Evolutionary conservation across 2,329 filamentous ascomycete genomes (phyloP), one percentile per base, ranked within the genome.

Genomic region (Beauveria caledonica): DNA sequence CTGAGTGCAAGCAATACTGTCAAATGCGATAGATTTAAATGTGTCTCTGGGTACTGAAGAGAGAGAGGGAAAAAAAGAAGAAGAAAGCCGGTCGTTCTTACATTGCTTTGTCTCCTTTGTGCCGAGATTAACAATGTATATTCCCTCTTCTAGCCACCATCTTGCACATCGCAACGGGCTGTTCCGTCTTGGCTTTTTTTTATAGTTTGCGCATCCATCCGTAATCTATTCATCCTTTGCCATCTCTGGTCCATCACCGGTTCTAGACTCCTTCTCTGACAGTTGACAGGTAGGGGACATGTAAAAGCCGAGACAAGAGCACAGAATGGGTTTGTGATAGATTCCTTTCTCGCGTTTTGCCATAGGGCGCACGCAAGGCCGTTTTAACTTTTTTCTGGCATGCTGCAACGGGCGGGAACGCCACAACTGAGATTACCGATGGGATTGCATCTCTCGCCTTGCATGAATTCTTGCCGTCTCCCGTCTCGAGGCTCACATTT

Each of bases 121-220:
- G 36, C 51, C 51, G 25, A 57, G 54, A 57, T 57, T 57, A 44
- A 39, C 54, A 15, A n/a, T 25, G 39, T 27, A 17, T 23, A 40
- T 57, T 57, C 54, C 54, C 54, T 33, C 27, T 57, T 40, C 33
- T 39, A 49, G 54, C 54, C 54, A 57, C 15, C 54, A 57, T 49
- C 44, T 48, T 57, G 56, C 45, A 58, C 39, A 58, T 58, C 56
- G 13, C n/a, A 25, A 42, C 56, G 56, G 56, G 44, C 46, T 36
- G 46, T 51, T 58, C 56, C 56, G 56, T 58, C 56, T 58, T 58
- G 56, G 56, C 56, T 58, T 58, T 58, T 58, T 51, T 50, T 58
- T 58, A 48, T 58, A 29, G 53, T 56, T 54, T 39, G 48, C 27
- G n/a, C 17, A 50, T 50, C 48, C 5, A 6, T 39, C 49, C 49